phyloP scores from a whole-genome alignment of 2,329 filamentous ascomycete genomes.

The Verticillium isaacii region DNA sequence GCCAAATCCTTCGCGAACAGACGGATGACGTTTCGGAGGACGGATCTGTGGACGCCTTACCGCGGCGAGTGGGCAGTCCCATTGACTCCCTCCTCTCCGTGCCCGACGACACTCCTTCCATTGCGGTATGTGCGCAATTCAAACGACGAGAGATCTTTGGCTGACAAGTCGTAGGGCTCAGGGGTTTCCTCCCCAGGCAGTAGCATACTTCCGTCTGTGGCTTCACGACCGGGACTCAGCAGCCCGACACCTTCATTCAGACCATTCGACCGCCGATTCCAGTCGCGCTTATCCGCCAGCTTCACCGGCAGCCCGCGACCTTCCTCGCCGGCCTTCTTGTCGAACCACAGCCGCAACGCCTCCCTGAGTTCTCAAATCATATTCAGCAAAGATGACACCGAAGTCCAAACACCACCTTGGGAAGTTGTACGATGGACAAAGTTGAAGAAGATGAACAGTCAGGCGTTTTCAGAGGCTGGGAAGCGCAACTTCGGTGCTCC shows the following conservation, averaged over 20 bases:
- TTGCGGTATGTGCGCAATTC: slow-evolving; percentile 55
- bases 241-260: slow-evolving; percentile 80
- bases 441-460: slow-evolving; percentile 79
- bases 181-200: slow-evolving; percentile 65
- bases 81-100: slow-evolving; percentile 65
- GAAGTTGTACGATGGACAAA: slow-evolving; percentile 97
- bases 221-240: slow-evolving; percentile 58
- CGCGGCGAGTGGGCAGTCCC: slow-evolving; percentile 59
- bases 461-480: slow-evolving; percentile 88
- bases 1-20: slow-evolving; percentile 37
- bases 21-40: slow-evolving; percentile 44
- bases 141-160: slow-evolving; percentile 4
- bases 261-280: slow-evolving; percentile 92
- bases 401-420: slow-evolving; percentile 80
- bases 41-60: slow-evolving; percentile 48
- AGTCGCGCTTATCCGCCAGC: slow-evolving; percentile 72
- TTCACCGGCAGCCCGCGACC: slow-evolving; percentile 56
- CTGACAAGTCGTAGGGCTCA: slow-evolving; percentile 48
- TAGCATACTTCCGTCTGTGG: slow-evolving; percentile 65
- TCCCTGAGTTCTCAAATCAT: slow-evolving; percentile 71
- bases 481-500: slow-evolving; percentile 89
- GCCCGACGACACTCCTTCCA: slow-evolving; percentile 78
- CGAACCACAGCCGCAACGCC: slow-evolving; percentile 73
- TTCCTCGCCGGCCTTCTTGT: slow-evolving; percentile 72
- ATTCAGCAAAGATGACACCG: slow-evolving; percentile 57